phyloP scores from a whole-genome alignment of 2,329 filamentous ascomycete genomes.

The Metarhizium robertsii region DNA sequence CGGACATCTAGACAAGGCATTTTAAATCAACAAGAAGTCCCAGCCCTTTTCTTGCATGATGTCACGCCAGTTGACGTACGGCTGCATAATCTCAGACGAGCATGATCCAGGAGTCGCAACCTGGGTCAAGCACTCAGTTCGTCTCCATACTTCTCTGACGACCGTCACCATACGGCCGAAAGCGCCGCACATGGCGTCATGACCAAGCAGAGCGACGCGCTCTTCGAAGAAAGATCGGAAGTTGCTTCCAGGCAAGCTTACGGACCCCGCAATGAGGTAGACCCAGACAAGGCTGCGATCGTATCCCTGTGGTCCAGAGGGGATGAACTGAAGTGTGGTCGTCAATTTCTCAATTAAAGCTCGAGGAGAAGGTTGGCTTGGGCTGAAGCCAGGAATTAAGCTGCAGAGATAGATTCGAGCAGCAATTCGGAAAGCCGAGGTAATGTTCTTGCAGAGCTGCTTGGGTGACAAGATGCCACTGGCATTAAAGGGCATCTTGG shows the following conservation, averaged over 20 bases:
- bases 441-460: conserved; percentile 82
- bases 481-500: conserved; percentile 52
- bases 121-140: conserved; percentile 49
- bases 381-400: conserved; percentile 79
- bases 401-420: conserved; percentile 96
- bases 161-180: conserved; percentile 76
- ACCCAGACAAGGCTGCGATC: conserved; percentile 92
- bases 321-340: conserved; percentile 70
- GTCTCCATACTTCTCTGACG: conserved; percentile 75
- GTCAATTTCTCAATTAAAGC: conserved; percentile 72
- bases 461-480: conserved; percentile 72
- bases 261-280: conserved; percentile 75
- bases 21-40: conserved; percentile 84
- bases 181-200: conserved; percentile 69
- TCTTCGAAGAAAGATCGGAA: conserved; percentile 75
- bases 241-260: conserved; percentile 59
- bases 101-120: conserved; percentile 26
- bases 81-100: conserved; percentile 32
- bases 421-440: conserved; percentile 79
- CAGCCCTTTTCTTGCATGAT: conserved; percentile 85
- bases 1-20: neutral
- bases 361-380: conserved; percentile 62
- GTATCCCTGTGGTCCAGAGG: conserved; percentile 70
- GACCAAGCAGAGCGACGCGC: conserved; percentile 64
- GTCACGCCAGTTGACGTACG: conserved; percentile 87